Percentiles rank a stretch among this genome's conserved stretches.
Evolutionary conservation across 208 protist species (phyloP).

Genomic region (Trypanosoma brucei): DNA sequence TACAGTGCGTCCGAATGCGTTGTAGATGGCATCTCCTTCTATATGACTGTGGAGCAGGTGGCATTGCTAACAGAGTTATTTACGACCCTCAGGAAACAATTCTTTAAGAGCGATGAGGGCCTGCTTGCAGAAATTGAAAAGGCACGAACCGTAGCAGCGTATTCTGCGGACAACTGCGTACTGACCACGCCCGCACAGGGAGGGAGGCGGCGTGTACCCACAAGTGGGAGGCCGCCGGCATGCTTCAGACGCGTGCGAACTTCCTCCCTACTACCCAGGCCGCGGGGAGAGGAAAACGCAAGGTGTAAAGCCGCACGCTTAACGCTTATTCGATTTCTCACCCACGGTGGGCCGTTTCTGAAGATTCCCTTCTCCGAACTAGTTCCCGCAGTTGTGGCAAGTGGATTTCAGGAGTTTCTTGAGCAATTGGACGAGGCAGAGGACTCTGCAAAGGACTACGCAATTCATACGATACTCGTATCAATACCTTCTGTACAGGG

Average conservation of each 20-base stretch:
- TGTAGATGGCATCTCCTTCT: slow-evolving; percentile 49
- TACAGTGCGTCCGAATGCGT: slow-evolving; percentile 59
- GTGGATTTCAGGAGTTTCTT: slow-evolving; percentile 60
- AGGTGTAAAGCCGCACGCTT: slow-evolving; percentile 2
- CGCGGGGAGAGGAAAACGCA: background rate
- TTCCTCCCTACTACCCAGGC: background rate
- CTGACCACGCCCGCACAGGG: background rate
- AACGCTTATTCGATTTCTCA: slow-evolving; percentile 7
- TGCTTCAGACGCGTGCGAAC: background rate
- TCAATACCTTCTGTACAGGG: slow-evolving; percentile 35
- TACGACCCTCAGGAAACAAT: slow-evolving; percentile 36
- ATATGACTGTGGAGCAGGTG: slow-evolving; percentile 53
- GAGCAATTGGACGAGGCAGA: slow-evolving; percentile 43
- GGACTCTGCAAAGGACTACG: slow-evolving; percentile 78
- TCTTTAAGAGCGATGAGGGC: slow-evolving; percentile 45
- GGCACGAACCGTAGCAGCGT: slow-evolving; percentile 46
- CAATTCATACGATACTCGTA: slow-evolving; percentile 53
- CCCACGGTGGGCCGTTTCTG: background rate
- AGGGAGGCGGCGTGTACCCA: background rate
- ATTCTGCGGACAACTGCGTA: slow-evolving; percentile 47
- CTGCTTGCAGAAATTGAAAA: slow-evolving; percentile 53
- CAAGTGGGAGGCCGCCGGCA: background rate
- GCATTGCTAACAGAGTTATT: slow-evolving; percentile 39
- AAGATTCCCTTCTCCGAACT: slow-evolving; percentile 28
- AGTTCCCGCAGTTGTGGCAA: slow-evolving; percentile 39